Evolutionary conservation across 768 basidiomycete genomes (phyloP), one percentile per base, ranked within the genome.

Genomic region (Lentinula detonsa): DNA sequence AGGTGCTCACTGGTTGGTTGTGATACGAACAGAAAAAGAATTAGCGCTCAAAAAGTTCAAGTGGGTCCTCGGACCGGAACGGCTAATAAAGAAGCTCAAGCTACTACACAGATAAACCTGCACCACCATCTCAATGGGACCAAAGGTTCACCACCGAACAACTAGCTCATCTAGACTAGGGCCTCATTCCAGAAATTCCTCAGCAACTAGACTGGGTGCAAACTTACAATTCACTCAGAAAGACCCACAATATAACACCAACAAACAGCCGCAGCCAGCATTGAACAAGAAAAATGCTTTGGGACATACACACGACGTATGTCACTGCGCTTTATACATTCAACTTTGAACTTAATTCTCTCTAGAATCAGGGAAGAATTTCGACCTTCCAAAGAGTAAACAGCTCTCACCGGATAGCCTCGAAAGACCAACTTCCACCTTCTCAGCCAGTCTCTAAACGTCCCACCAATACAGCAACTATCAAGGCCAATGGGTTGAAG

Each of bases 171-270:
- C 82, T 39, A 77, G 74, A 48, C 74, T 80, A 62, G 85, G 85
- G 66, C 74, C 84, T 2, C 87, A 89, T 67, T 85, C 87, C 28
- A 82, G 87, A 65, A 78, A 81, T 18, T 82, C 85, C 54, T 89
- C 88, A 3, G 78, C 81, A 39, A 81, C 85, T 16, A 86, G 82
- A 69, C 71, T 85, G 16, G 80, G 78, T 16, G 66, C 82, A 55
- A 88, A 83, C 67, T 77, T 90, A 13, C 86, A 87, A 49, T 77
- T 90, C 61, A 89, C 89, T 0, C 85, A 87, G 74, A 87, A 85
- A 65, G 87, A 88, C 31, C 67, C 74, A 23, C 68, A 67, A 15
- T 31, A 43, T 58, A 3, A 70, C 71, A 6, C 72, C 71, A 59
- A 79, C 77, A 70, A 49, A 33, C 51, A 49, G 34, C 33, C 51